Conservation (phyloP, 768 basidiomycete genomes). For the Gyrodon lividus region DNA sequence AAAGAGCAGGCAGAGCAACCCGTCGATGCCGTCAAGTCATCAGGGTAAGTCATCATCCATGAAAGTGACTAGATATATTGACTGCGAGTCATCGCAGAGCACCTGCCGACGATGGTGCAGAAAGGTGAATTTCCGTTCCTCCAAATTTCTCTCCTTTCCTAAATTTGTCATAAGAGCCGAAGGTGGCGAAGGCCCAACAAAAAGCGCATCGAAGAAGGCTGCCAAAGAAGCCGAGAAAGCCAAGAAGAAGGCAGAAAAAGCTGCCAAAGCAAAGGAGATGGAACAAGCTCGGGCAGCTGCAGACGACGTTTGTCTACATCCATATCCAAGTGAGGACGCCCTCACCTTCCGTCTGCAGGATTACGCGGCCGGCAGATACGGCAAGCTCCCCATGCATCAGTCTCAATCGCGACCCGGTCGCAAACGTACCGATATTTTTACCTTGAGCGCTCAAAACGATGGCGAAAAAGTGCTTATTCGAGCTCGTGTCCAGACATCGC, state of each 20-base stretch:
- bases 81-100: conserved; percentile 5
- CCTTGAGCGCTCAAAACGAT: conserved; percentile 58
- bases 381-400: conserved; percentile 85
- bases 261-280: conserved; percentile 73
- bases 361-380: conserved; percentile 77
- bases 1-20: not conserved
- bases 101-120: conserved; percentile 8
- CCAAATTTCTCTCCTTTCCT: not conserved
- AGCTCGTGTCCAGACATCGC: conserved; percentile 87
- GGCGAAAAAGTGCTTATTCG: conserved; percentile 81
- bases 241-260: conserved; percentile 83
- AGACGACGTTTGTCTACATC: conserved; percentile 41
- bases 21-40: not conserved
- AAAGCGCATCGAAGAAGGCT: conserved; percentile 88
- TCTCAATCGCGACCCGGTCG: conserved; percentile 74
- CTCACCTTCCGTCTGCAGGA: conserved; percentile 49
- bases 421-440: conserved; percentile 60
- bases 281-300: conserved; percentile 69
- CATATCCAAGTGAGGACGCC: conserved; percentile 34
- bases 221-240: conserved; percentile 91
- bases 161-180: conserved; percentile 18
- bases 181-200: conserved; percentile 58
- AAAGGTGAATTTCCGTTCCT: conserved; percentile 7
- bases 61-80: not conserved
- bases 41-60: conserved; percentile 6